phyloP scores from a whole-genome alignment of 257 asterid species.

The Plantago elongata region DNA sequence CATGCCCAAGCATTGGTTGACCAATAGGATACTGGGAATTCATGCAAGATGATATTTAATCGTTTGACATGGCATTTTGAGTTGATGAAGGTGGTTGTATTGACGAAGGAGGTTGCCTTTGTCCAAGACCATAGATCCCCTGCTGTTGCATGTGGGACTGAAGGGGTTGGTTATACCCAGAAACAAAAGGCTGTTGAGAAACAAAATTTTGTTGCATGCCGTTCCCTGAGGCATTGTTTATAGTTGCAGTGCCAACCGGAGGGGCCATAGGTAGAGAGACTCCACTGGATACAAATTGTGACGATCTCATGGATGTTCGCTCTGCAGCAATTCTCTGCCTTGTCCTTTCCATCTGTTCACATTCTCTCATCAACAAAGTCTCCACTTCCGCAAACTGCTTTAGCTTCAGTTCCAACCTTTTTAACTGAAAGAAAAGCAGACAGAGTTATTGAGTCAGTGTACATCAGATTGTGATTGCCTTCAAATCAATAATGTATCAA shows the following conservation, averaged over 20 bases:
- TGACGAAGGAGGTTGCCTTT: constrained; percentile 45
- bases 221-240: constrained; percentile 28
- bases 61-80: constrained; percentile 23
- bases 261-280: constrained; percentile 40
- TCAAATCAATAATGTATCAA: no score
- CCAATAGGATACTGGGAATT: constrained; percentile 33
- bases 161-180: constrained; percentile 43
- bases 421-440: constrained; percentile 28
- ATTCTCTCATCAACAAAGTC: constrained; percentile 58
- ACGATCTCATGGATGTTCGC: constrained; percentile 31
- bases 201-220: constrained; percentile 39
- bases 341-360: constrained; percentile 56
- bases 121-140: constrained; percentile 46
- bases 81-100: constrained; percentile 45
- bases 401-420: constrained; percentile 61
- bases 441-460: no score
- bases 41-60: constrained; percentile 17
- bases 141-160: constrained; percentile 50
- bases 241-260: constrained; percentile 35
- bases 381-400: constrained; percentile 69
- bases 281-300: constrained; percentile 41
- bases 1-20: constrained; percentile 46
- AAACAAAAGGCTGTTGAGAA: constrained; percentile 34
- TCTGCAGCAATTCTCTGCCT: constrained; percentile 49
- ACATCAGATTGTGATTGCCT: no score